Evolutionary conservation across 768 basidiomycete species (phyloP), one percentile per base, ranked within the genome.

Genomic region (Myochromella boudieri): DNA sequence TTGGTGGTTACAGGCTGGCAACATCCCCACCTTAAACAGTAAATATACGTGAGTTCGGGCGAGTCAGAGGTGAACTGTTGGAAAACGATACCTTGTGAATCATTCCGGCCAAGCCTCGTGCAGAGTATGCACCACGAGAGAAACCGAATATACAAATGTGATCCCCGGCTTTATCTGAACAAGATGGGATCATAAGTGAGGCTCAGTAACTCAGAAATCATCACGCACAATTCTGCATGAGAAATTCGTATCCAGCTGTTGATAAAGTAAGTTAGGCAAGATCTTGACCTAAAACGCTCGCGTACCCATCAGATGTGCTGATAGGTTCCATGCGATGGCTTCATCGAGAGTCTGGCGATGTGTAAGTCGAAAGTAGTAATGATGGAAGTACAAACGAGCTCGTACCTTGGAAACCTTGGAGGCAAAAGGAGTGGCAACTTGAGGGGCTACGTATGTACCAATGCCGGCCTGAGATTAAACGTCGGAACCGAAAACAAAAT

Each of bases 141-240:
- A 85, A 85, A 1, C 83, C 82, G 53, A 83, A 83, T 42, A 85
- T 74, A 57, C 72, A 83, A 40, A 85, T 79, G 38, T 69, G 71
- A 61, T 84, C 81, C 1, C 74, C 75, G 4, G 51, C 43, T 28
- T 42, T 39, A 29, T 57, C 56, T 57, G 37, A 20, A 11, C 46
- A 44, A 44, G 46, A 21, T 12, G n/a, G 11, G 14, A 1, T 26
- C 14, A 8, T 14, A 29, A 29, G 8, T 29, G 8, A 29, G 8
- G 28, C 28, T 8, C 28, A 29, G 28, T 29, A 8, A 14, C 14
- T 14, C 26, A 45, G n/a, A 5, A 11, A 27, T 26, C 0, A 5
- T 12, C 3, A 60, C 65, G 15, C 53, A 76, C 77, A 81, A 49
- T 79, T 78, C 41, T 80, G 74, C 81, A 82, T 82, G 34, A 83